Conservation (phyloP, 1,139 yeast species). For the Kluyveromyces sp. region DNA sequence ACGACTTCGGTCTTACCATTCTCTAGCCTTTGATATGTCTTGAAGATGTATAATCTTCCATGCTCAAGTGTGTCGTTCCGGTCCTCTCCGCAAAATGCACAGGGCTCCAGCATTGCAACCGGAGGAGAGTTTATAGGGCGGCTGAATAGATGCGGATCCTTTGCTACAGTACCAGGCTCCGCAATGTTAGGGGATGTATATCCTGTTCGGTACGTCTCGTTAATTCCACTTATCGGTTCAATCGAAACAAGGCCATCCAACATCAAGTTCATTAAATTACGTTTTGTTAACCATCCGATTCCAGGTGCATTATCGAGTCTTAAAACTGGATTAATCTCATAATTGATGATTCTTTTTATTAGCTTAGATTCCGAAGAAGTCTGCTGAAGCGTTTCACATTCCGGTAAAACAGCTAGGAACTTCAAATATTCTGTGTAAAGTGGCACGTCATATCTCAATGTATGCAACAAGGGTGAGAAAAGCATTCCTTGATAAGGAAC, state of each 20-base stretch:
- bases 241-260: constrained; percentile 76
- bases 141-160: constrained; percentile 33
- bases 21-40: constrained; percentile 30
- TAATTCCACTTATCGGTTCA: constrained; percentile 82
- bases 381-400: constrained; percentile 30
- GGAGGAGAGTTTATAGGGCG: constrained; percentile 48
- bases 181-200: constrained; percentile 18
- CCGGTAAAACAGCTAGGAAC: constrained; percentile 32
- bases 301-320: constrained; percentile 57
- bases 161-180: constrained; percentile 15
- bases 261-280: constrained; percentile 57
- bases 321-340: constrained; percentile 73
- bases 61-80: constrained; percentile 66
- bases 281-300: constrained; percentile 50
- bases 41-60: constrained; percentile 67
- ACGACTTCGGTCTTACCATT: constrained; percentile 29
- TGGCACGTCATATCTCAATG: constrained; percentile 53
- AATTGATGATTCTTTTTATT: constrained; percentile 57
- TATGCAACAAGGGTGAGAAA: constrained; percentile 50
- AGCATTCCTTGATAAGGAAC: constrained; percentile 14
- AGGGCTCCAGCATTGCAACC: constrained; percentile 65
- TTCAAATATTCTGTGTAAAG: constrained; percentile 33
- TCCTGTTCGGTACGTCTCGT: constrained; percentile 48
- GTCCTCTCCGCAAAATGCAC: constrained; percentile 76
- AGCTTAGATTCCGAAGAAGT: constrained; percentile 46